A percentile compares a stretch with the other conserved stretches of the same genome.
These are phyloP conservation scores for Sequoiadendron giganteum DNA, from an alignment of 75 land plant species.

Conservation along the genomic window DNA sequence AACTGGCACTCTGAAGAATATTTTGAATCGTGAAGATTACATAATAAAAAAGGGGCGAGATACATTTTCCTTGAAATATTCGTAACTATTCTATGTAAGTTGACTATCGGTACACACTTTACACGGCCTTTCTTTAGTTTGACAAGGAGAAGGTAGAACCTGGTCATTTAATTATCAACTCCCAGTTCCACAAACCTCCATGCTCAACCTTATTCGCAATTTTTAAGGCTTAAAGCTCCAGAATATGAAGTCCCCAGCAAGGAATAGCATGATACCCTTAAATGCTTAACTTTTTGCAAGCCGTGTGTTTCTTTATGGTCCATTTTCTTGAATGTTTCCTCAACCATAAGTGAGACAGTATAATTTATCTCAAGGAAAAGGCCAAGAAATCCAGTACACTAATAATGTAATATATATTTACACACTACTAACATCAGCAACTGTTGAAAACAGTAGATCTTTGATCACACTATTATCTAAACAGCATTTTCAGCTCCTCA, in stretches of 20 bases:
- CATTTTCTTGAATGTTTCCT: not conserved
- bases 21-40: not conserved
- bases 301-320: not conserved
- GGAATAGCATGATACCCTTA: not conserved
- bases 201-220: not conserved
- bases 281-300: not conserved
- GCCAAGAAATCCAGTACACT: not conserved
- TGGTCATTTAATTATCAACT: not conserved
- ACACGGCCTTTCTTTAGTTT: not conserved
- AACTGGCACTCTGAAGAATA: not conserved
- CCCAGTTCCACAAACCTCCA: not conserved
- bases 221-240: not conserved
- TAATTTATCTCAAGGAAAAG: not conserved
- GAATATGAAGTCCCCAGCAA: not conserved
- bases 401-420: not conserved
- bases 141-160: not conserved
- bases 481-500: slow-evolving; percentile 94
- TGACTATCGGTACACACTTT: not conserved
- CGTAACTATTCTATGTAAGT: not conserved
- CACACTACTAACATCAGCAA: not conserved
- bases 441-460: not conserved
- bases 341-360: not conserved
- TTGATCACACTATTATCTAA: slow-evolving; percentile 38
- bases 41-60: not conserved
- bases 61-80: slow-evolving; percentile 5